Evolutionary conservation across 2,329 filamentous ascomycete genomes (phyloP).

Genomic region (Colletotrichum liaoningense): DNA sequence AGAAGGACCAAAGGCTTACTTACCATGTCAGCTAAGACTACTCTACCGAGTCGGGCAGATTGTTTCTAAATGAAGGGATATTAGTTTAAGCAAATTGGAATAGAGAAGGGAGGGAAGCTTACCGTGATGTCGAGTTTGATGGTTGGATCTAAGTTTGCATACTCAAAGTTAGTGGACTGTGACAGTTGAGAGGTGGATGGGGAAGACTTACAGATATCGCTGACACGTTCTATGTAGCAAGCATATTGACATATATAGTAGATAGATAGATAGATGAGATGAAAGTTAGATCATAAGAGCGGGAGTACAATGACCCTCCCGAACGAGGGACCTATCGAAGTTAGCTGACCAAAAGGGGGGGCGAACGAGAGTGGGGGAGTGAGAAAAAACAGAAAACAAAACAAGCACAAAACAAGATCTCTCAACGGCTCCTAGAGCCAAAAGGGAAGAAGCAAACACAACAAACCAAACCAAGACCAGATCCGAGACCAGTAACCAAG

Average conservation of each 20-base stretch:
- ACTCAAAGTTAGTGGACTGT: background rate
- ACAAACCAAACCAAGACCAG: background rate
- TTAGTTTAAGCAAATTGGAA: background rate
- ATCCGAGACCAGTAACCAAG: too few species aligned
- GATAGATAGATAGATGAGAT: background rate
- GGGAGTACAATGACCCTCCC: constrained; percentile 8
- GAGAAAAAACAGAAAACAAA: background rate
- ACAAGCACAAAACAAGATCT: background rate
- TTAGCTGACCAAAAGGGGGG: background rate
- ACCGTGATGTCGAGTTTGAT: background rate
- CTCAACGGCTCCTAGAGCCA: background rate
- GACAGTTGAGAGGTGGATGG: too few species aligned
- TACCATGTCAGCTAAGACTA: too few species aligned
- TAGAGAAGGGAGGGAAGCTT: background rate
- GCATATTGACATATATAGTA: background rate
- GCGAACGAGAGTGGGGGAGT: background rate
- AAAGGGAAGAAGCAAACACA: background rate
- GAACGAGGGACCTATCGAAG: background rate
- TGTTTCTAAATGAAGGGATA: too few species aligned
- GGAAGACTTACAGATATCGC: background rate
- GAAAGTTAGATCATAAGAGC: background rate
- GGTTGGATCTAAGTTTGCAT: background rate
- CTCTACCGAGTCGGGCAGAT: too few species aligned
- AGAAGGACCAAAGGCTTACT: too few species aligned
- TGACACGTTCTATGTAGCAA: background rate